Evolutionary conservation across 345 rosid genomes (phyloP).

Genomic region (Hirschfeldia incana): DNA sequence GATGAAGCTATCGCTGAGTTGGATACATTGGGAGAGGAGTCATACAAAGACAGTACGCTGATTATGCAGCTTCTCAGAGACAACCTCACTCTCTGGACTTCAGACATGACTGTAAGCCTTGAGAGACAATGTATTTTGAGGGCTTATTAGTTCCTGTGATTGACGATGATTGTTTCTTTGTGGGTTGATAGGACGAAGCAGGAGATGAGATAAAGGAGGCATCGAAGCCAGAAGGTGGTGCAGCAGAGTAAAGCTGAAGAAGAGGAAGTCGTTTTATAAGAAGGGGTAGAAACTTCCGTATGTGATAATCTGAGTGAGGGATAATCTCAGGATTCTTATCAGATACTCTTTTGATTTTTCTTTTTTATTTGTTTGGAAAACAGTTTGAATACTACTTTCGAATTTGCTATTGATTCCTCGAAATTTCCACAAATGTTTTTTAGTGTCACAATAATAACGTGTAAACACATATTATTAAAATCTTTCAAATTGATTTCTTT

Average conservation of each 20-base stretch:
- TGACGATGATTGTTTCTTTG: not conserved
- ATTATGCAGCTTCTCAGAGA: not conserved
- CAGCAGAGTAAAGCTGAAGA: not conserved
- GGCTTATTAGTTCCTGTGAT: not conserved
- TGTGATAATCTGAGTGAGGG: not conserved
- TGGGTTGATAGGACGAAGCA: not conserved
- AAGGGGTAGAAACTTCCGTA: not conserved
- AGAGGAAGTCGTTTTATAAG: not conserved
- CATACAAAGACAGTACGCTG: not conserved
- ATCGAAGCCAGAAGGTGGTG: not conserved
- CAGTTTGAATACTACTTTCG: not conserved
- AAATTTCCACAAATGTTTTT: not conserved
- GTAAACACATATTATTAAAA: not conserved
- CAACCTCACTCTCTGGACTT: slow-evolving; percentile 1
- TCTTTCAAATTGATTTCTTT: not conserved
- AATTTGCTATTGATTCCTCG: not conserved
- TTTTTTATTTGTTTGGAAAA: not conserved
- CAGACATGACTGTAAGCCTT: not conserved
- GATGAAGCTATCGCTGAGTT: not conserved
- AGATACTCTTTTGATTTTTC: not conserved
- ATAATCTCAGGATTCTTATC: not conserved
- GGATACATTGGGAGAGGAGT: not conserved
- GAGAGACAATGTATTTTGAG: no score
- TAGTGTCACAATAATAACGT: not conserved
- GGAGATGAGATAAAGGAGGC: not conserved